Evolutionary conservation across 352 stramenopile genomes (phyloP).

Genomic region (Pythium periplocum): DNA sequence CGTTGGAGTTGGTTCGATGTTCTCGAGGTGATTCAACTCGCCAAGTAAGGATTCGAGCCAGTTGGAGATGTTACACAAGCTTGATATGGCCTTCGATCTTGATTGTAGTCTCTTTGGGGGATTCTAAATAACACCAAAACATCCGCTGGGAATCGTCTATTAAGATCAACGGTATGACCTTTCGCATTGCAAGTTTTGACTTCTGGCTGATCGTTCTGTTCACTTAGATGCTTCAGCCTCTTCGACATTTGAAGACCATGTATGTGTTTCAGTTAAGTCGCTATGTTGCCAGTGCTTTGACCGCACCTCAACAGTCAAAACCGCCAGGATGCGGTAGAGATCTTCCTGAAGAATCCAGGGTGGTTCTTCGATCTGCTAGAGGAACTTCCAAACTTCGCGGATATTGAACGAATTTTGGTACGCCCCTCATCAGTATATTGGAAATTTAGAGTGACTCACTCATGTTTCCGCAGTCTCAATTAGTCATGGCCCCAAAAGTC

Average conservation of each 20-base stretch:
- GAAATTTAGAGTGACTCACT: neutral
- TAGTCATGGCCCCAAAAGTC: conserved; percentile 75
- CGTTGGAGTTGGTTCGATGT: conserved; percentile 66
- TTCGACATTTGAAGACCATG: conserved; percentile 78
- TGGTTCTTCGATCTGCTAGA: conserved; percentile 83
- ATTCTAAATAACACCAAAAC: conserved; percentile 81
- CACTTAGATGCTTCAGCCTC: conserved; percentile 70
- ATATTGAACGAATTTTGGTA: conserved; percentile 75
- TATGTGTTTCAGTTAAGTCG: conserved; percentile 6
- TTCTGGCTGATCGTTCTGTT: conserved; percentile 2
- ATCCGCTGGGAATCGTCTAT: conserved; percentile 61
- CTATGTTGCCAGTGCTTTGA: no score
- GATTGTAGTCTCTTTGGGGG: conserved; percentile 56
- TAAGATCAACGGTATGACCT: conserved; percentile 64
- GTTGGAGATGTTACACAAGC: no score
- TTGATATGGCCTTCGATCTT: neutral
- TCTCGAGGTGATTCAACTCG: conserved; percentile 40
- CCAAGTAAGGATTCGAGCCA: conserved; percentile 25
- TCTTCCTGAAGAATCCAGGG: conserved; percentile 74
- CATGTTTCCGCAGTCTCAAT: conserved; percentile 37
- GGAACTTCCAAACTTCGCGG: conserved; percentile 58
- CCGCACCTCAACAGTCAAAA: conserved; percentile 26
- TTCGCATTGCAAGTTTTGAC: neutral
- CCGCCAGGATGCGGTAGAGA: conserved; percentile 62
- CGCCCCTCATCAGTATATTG: no score